Conservation (phyloP, 2,329 filamentous ascomycete species). For the Pezicula neosporulosa region DNA sequence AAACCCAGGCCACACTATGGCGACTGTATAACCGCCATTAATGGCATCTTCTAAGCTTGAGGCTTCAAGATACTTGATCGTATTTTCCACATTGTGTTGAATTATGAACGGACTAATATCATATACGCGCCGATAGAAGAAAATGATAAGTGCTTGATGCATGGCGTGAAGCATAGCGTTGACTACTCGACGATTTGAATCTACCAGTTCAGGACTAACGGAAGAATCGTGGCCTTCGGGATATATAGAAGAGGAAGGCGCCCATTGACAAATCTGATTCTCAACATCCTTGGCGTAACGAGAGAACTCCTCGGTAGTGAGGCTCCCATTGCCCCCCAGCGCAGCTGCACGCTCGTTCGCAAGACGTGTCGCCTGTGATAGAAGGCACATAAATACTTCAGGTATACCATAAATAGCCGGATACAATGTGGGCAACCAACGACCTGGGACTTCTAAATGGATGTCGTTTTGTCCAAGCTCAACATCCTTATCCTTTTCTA, state of each 20-base stretch:
- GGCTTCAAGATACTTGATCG: neutral
- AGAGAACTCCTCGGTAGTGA: neutral
- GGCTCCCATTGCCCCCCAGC: neutral
- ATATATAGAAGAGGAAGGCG: neutral
- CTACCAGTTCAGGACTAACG: neutral
- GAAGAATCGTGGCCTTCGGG: neutral
- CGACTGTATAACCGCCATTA: neutral
- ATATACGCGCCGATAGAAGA: neutral
- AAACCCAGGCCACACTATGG: conserved; percentile 1
- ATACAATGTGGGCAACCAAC: conserved; percentile 19
- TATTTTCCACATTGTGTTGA: neutral
- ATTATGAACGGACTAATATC: neutral
- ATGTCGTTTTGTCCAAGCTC: conserved; percentile 26
- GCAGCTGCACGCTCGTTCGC: neutral
- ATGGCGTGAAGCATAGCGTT: neutral
- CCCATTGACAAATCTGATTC: neutral
- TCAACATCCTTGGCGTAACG: neutral
- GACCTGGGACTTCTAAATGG: neutral
- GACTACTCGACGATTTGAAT: neutral
- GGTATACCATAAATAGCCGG: neutral
- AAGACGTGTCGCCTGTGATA: neutral
- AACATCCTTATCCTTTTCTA: conserved; percentile 21
- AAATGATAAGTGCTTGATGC: neutral
- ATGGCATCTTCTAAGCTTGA: neutral
- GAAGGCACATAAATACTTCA: neutral